Conservation (phyloP, 2,329 filamentous ascomycete species). For the Acephala macrosclerotiorum region DNA sequence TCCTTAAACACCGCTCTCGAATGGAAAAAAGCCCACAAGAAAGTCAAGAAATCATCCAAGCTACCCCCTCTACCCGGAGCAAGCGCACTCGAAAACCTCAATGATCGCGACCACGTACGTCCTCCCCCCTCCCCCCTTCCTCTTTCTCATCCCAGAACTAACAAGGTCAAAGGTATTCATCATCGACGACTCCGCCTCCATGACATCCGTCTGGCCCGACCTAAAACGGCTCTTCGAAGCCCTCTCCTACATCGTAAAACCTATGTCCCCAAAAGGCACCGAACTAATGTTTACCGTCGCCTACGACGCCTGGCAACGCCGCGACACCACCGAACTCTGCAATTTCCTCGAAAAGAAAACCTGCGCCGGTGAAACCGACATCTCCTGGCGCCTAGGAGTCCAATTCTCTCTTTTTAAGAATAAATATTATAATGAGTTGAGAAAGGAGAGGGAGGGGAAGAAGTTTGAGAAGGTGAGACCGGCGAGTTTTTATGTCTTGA, state of each 20-base stretch:
- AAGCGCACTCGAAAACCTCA: conserved; percentile 31
- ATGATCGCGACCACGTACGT: conserved; percentile 41
- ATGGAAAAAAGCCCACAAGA: conserved; percentile 37
- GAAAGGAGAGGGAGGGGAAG: conserved; percentile 17
- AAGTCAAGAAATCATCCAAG: conserved; percentile 33
- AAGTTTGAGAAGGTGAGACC: conserved; percentile 25
- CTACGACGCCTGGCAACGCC: conserved; percentile 35
- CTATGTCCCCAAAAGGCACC: conserved; percentile 37
- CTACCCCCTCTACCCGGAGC: conserved; percentile 33
- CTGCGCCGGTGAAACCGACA: conserved; percentile 30
- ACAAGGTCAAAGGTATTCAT: conserved; percentile 39
- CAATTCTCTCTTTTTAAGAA: conserved; percentile 31
- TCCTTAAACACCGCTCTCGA: conserved; percentile 35
- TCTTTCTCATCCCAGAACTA: neutral
- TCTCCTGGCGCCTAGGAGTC: conserved; percentile 31
- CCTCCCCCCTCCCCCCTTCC: neutral
- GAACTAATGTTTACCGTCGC: conserved; percentile 40
- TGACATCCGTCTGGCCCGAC: conserved; percentile 38
- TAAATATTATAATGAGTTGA: conserved; percentile 24
- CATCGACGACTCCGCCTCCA: conserved; percentile 41
- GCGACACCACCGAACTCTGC: conserved; percentile 34
- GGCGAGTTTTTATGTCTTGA: conserved; percentile 37
- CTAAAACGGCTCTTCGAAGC: conserved; percentile 38
- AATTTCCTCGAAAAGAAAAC: conserved; percentile 27
- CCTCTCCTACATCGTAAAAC: conserved; percentile 41